Evolutionary conservation across 2,329 filamentous ascomycete species (phyloP).

Genomic region (Cercospora canescens): DNA sequence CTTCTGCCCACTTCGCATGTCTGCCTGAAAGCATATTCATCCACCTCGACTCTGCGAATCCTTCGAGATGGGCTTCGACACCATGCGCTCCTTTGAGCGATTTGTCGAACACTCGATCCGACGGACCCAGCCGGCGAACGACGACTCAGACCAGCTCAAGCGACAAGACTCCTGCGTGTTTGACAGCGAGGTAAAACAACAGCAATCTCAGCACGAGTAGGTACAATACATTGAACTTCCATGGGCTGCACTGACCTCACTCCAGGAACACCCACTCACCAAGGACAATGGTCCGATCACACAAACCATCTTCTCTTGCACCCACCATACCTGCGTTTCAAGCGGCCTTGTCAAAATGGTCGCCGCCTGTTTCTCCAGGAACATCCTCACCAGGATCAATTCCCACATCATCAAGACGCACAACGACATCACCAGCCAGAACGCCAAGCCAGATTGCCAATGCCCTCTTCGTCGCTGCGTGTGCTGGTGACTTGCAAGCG

Average conservation of each 20-base stretch:
- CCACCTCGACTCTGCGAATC: background rate
- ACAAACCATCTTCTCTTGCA: slow-evolving; percentile 23
- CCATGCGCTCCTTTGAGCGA: slow-evolving; percentile 24
- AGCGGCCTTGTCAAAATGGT: slow-evolving; percentile 32
- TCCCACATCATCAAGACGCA: slow-evolving; percentile 13
- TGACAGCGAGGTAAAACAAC: slow-evolving; percentile 8
- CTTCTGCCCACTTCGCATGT: background rate
- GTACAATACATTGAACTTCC: background rate
- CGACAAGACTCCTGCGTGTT: slow-evolving; percentile 26
- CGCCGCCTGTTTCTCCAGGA: slow-evolving; percentile 33
- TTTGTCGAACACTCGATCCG: slow-evolving; percentile 17
- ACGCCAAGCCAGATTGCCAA: slow-evolving; percentile 23
- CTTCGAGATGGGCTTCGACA: slow-evolving; percentile 25
- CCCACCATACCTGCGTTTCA: slow-evolving; percentile 29
- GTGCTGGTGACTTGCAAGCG: slow-evolving; percentile 31
- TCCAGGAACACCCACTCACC: slow-evolving; percentile 14
- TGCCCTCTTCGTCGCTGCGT: slow-evolving; percentile 32
- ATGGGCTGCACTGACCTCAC: slow-evolving; percentile 10
- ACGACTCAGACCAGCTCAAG: slow-evolving; percentile 17
- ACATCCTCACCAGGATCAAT: slow-evolving; percentile 28
- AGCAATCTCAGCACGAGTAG: background rate
- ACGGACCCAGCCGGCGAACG: slow-evolving; percentile 6
- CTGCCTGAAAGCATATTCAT: background rate
- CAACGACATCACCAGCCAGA: slow-evolving; percentile 13
- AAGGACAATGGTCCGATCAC: slow-evolving; percentile 15